These are phyloP conservation scores for Chenopodium formosanum DNA, from an alignment of 148 eudicot species.

Conservation along the genomic window DNA sequence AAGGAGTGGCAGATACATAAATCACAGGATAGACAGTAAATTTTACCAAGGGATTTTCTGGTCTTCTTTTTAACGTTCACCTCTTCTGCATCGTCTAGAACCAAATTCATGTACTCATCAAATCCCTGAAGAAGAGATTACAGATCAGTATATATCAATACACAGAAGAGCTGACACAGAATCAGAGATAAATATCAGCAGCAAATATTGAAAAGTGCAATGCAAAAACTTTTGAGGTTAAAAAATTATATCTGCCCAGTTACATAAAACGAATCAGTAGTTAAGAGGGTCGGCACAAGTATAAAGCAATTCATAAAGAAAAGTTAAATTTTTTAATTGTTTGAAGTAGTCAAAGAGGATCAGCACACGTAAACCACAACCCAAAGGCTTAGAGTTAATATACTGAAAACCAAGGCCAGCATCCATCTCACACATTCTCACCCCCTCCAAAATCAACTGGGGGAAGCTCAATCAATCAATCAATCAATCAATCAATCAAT, in stretches of 20 bases:
- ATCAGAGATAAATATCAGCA: background rate
- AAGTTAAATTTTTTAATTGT: too few relatives aligned
- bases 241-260: background rate
- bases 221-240: background rate
- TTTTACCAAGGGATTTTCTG: conserved; percentile 61
- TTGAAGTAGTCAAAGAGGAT: background rate
- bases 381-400: background rate
- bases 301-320: too few relatives aligned
- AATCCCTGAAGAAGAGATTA: conserved; percentile 51
- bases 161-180: background rate
- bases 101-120: conserved; percentile 96
- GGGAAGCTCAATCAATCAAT: too few relatives aligned
- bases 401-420: background rate
- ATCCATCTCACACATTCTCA: too few relatives aligned
- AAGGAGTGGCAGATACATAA: background rate
- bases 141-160: background rate
- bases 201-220: background rate
- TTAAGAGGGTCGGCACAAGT: too few relatives aligned
- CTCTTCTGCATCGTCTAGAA: conserved; percentile 91
- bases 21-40: background rate
- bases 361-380: background rate
- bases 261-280: too few relatives aligned
- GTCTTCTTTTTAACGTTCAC: conserved; percentile 83
- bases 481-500: too few relatives aligned
- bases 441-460: background rate